A percentile compares a stretch with the other conserved stretches of the same genome.
Evolutionary conservation across 2,329 filamentous ascomycete species (phyloP).

Genomic region (Fonsecaea monophora): DNA sequence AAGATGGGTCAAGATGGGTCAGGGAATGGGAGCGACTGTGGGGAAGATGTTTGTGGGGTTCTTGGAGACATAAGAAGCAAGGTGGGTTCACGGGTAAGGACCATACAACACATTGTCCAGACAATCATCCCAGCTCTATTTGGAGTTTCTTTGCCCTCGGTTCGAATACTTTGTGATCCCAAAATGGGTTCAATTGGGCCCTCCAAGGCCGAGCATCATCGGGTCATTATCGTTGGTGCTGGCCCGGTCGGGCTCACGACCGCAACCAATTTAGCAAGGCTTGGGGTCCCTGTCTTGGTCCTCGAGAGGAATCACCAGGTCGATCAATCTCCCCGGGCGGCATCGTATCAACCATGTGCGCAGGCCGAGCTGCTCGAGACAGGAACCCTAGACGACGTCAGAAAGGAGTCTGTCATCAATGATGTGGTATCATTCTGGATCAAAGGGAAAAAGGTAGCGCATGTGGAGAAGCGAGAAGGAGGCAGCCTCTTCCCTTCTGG

Average conservation of each 20-base stretch:
- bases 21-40: constrained; percentile 11
- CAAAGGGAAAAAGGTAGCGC: constrained; percentile 30
- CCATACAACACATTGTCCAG: not conserved
- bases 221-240: constrained; percentile 31
- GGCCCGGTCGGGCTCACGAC: constrained; percentile 32
- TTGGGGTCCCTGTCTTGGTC: constrained; percentile 30
- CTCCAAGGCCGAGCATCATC: constrained; percentile 22
- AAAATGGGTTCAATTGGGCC: constrained; percentile 23
- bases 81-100: constrained; percentile 8
- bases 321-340: constrained; percentile 34
- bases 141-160: not conserved
- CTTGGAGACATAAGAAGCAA: constrained; percentile 12
- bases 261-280: constrained; percentile 31
- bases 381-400: constrained; percentile 33
- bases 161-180: not conserved
- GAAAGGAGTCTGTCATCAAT: constrained; percentile 32
- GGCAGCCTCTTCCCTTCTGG: constrained; percentile 56
- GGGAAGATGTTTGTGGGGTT: constrained; percentile 25
- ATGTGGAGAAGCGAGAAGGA: constrained; percentile 43
- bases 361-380: constrained; percentile 35
- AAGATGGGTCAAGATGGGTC: constrained; percentile 2
- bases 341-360: constrained; percentile 35
- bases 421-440: constrained; percentile 34
- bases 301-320: constrained; percentile 32
- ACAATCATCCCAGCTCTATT: not conserved